Evolutionary conservation across 2,329 filamentous ascomycete genomes (phyloP).

Genomic region (Byssothecium circinans): DNA sequence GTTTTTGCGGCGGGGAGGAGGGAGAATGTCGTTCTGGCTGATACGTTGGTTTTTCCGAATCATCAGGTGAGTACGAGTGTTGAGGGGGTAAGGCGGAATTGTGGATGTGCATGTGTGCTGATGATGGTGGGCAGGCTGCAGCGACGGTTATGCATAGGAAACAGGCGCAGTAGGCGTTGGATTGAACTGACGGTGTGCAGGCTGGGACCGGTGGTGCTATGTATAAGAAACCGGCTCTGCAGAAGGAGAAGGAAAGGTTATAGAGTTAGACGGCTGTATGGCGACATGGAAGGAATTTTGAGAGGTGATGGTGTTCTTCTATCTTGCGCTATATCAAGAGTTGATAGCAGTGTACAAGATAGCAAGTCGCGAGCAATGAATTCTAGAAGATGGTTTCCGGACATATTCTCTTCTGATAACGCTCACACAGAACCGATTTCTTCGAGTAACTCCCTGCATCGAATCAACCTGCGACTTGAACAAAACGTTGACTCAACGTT

Average conservation of each 20-base stretch:
- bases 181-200: constrained; percentile 9
- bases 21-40: constrained; percentile 89
- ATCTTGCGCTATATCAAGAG: too few relatives aligned
- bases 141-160: constrained; percentile 43
- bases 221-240: background rate
- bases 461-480: too few relatives aligned
- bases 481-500: too few relatives aligned
- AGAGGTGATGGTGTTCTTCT: too few relatives aligned
- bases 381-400: too few relatives aligned
- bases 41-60: constrained; percentile 83
- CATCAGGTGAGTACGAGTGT: constrained; percentile 71
- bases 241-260: background rate
- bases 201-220: constrained; percentile 17
- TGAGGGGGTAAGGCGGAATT: too few relatives aligned
- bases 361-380: too few relatives aligned
- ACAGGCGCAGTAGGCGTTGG: constrained; percentile 13
- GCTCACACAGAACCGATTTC: too few relatives aligned
- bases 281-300: too few relatives aligned
- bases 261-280: background rate
- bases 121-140: constrained; percentile 29
- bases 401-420: too few relatives aligned
- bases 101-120: constrained; percentile 12
- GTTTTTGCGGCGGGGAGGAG: constrained; percentile 82
- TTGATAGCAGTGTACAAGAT: too few relatives aligned
- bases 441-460: too few relatives aligned